Conservation (phyloP, 192 early-diverging fungal species). For the Coemansia sp. region DNA sequence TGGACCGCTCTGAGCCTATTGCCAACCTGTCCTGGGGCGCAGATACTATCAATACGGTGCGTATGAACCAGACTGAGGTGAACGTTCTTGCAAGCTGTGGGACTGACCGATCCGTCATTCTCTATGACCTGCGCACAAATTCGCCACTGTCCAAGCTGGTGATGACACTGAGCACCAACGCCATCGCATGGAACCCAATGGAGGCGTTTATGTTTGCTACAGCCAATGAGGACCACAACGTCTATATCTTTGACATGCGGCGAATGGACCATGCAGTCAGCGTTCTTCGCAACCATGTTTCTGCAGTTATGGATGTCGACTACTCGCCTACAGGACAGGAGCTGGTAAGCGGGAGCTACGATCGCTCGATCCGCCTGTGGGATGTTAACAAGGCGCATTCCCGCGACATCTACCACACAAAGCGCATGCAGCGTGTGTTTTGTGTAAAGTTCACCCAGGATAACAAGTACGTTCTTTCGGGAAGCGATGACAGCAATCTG, state of each 20-base stretch:
- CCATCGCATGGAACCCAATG: conserved; percentile 99
- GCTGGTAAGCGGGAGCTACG: conserved; percentile 95
- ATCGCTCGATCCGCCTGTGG: conserved; percentile 88
- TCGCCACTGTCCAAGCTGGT: conserved; percentile 83
- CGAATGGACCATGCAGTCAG: conserved; percentile 83
- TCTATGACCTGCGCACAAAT: conserved; percentile 92
- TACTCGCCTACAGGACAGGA: conserved; percentile 97
- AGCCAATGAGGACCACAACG: conserved; percentile 98
- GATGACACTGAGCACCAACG: conserved; percentile 86
- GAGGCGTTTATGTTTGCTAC: conserved; percentile 92
- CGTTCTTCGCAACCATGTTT: conserved; percentile 94
- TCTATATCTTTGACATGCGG: conserved; percentile 98
- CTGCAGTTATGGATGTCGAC: conserved; percentile 95
- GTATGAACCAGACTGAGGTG: conserved; percentile 97
- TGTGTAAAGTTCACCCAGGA: conserved; percentile 94
- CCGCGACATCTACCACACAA: conserved; percentile 94
- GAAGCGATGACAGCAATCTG: conserved; percentile 96
- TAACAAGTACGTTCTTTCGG: conserved; percentile 89
- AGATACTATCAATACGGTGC: conserved; percentile 91
- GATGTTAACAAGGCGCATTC: conserved; percentile 74
- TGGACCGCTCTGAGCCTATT: conserved; percentile 77
- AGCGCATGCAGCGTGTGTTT: conserved; percentile 97
- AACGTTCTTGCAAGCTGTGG: conserved; percentile 90
- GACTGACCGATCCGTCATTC: conserved; percentile 87
- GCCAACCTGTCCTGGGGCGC: conserved; percentile 86